Evolutionary conservation across 179 eudicot genomes (phyloP), one percentile per base, ranked within the genome.

Genomic region (Sideroxylon spinosum): DNA sequence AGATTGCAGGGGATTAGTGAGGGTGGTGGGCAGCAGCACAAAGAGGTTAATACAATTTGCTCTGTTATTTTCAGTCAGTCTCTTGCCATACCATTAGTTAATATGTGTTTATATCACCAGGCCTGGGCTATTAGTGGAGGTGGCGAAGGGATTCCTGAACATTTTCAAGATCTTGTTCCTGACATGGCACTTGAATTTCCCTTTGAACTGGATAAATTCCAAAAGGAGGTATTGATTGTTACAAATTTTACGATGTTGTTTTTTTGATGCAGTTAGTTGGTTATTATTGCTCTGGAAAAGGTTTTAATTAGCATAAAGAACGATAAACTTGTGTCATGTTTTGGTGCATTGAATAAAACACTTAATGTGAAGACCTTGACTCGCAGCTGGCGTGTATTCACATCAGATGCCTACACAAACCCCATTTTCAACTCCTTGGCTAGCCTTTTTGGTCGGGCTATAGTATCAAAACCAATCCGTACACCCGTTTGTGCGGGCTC

Each of bases 151-250:
- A 89, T 95, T 70, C 89, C 91, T 19, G 92, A 88, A 61, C 83
- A 81, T 71, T 95, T 95, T 84, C 82, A 85, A 81, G 97, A 91
- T 78, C 98, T 90, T 85, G 93, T 95, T 85, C 98, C 98, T 73
- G 98, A 95, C 82, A 79, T 93, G 95, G 99, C 99, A 70, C 91
- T 93, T 50, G 92, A 91, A 66, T 95, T 89, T 84, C 95, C 98
- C 57, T 95, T 95, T 81, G 95, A 95, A 82, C 86, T 95, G 71
- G 99, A 95, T 83, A 79, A 82, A 74, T 95, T 95, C 83, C 99
- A 95, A 75, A 95, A 93, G 87, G 97, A 95, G 98, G 98, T 93
- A 84, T 19, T 48, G 17, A 6, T 77, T 68, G 12, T 79, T 29
- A 52, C 64, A 75, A 55, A 52, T 1, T 57, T 48, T 32, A 9